Evolutionary conservation across 345 rosid genomes (phyloP).

Genomic region (Eucalyptus pauciflora): DNA sequence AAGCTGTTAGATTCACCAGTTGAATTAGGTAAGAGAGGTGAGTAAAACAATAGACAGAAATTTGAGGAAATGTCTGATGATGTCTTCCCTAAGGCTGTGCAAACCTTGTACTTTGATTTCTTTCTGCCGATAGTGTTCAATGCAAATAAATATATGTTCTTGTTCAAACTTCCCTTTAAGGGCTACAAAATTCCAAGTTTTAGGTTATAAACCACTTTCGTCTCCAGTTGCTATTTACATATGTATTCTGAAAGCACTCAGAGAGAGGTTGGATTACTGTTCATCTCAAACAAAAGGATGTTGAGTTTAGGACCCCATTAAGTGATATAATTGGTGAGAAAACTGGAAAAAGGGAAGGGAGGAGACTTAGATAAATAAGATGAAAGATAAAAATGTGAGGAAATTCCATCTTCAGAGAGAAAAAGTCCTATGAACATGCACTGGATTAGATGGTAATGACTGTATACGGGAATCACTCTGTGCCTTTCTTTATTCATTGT

Average conservation of each 20-base stretch:
- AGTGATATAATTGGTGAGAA: not conserved
- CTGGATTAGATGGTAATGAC: not conserved
- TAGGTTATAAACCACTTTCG: not conserved
- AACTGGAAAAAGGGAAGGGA: not conserved
- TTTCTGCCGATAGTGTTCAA: not conserved
- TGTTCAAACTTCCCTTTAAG: not conserved
- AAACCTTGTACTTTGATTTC: not conserved
- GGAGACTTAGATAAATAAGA: not conserved
- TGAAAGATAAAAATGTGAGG: not conserved
- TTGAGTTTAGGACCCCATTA: not conserved
- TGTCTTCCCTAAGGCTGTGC: not conserved
- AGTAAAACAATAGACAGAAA: not conserved
- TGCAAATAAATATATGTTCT: not conserved
- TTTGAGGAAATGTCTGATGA: not conserved
- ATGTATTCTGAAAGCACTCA: not conserved
- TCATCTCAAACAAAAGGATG: not conserved
- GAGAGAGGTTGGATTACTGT: not conserved
- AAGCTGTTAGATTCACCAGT: not conserved
- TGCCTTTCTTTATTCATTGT: not conserved
- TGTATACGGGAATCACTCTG: not conserved
- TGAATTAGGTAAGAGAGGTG: not conserved
- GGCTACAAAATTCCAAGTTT: not conserved
- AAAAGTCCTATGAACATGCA: not conserved
- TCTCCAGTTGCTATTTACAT: not conserved
- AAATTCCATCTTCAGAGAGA: not conserved